Conservation (phyloP, 2,329 filamentous ascomycete species). For the Verticillium longisporum region DNA sequence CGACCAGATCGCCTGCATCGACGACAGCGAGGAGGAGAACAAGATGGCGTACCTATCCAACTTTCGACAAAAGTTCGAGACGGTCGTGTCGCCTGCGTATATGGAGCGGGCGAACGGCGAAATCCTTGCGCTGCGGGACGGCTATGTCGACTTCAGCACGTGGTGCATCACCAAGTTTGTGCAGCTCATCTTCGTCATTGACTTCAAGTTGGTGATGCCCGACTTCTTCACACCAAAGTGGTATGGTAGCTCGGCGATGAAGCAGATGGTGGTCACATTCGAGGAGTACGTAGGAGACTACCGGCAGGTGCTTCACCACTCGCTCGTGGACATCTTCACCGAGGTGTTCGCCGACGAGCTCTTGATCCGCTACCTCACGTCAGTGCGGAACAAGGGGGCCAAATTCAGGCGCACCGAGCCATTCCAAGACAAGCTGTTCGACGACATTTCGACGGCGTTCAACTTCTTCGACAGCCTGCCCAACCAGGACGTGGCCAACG, state of each 20-base stretch:
- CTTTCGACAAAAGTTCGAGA: slow-evolving; percentile 78
- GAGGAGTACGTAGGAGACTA: slow-evolving; percentile 94
- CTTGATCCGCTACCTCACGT: slow-evolving; percentile 74
- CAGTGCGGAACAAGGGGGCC: slow-evolving; percentile 82
- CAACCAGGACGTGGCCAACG: slow-evolving; percentile 59
- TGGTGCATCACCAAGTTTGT: slow-evolving; percentile 88
- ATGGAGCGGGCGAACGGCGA: slow-evolving; percentile 68
- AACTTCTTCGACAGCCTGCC: slow-evolving; percentile 74
- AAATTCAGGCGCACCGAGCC: slow-evolving; percentile 83
- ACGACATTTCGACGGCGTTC: slow-evolving; percentile 86
- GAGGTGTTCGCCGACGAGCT: slow-evolving; percentile 92
- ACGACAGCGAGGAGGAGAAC: slow-evolving; percentile 74
- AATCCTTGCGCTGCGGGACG: slow-evolving; percentile 70
- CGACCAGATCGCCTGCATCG: slow-evolving; percentile 97
- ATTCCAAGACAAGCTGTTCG: slow-evolving; percentile 87
- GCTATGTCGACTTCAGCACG: slow-evolving; percentile 90
- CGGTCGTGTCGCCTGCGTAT: slow-evolving; percentile 74
- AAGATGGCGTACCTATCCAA: slow-evolving; percentile 76
- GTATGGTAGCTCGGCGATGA: slow-evolving; percentile 83
- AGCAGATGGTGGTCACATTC: slow-evolving; percentile 89
- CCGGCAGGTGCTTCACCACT: slow-evolving; percentile 74
- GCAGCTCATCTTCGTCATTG: slow-evolving; percentile 79
- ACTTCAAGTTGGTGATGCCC: slow-evolving; percentile 76
- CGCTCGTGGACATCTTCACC: slow-evolving; percentile 82
- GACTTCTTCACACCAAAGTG: slow-evolving; percentile 89